phyloP scores from a whole-genome alignment of 192 early-diverging fungal species.

The Chytriomyces confervae region DNA sequence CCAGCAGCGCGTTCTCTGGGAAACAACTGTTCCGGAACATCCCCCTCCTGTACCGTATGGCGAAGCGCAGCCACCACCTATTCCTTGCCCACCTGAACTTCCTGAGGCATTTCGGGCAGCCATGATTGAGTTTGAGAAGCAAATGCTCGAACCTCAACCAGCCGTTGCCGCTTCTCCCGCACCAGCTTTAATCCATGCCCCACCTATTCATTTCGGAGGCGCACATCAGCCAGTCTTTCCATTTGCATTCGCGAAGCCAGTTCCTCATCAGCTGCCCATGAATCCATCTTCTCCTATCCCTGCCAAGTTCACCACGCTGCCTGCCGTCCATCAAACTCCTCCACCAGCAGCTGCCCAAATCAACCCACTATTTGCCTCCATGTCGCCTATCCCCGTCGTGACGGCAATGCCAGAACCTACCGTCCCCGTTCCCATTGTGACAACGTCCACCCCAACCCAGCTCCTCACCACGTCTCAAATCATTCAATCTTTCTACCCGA shows the following conservation, averaged over 20 bases:
- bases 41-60: background rate
- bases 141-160: background rate
- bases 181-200: background rate
- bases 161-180: background rate
- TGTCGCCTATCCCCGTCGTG: background rate
- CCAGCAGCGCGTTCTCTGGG: constrained; percentile 81
- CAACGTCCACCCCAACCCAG: background rate
- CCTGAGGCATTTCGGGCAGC: constrained; percentile 15
- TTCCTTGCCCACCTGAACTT: constrained; percentile 13
- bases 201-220: background rate
- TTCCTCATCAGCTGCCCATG: background rate
- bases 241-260: constrained; percentile 1
- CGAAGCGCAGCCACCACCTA: constrained; percentile 21
- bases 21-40: constrained; percentile 44
- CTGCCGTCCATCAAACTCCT: too few relatives aligned
- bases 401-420: background rate
- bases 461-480: constrained; percentile 16
- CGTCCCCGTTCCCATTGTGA: constrained; percentile 2
- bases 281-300: background rate
- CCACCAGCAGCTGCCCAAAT: background rate
- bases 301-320: too few relatives aligned
- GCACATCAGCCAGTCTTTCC: background rate
- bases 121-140: constrained; percentile 11
- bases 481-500: constrained; percentile 26
- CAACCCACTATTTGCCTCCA: background rate